These are phyloP conservation scores for Thuja plicata DNA, from an alignment of 83 land plant genomes.

Conservation along the genomic window DNA sequence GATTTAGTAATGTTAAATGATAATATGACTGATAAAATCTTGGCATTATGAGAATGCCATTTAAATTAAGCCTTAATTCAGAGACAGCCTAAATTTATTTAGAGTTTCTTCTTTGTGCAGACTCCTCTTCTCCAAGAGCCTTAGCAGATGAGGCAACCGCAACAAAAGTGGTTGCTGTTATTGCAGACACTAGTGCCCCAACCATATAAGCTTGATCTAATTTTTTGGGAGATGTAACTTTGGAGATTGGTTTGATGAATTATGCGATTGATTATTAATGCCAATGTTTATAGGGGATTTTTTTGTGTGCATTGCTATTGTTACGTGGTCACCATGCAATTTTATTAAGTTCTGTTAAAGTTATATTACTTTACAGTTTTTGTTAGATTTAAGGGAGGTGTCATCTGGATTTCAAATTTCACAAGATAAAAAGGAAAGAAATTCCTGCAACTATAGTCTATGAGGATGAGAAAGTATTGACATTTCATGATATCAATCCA, in stretches of 20 bases:
- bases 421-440: conserved; percentile 89
- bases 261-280: not conserved
- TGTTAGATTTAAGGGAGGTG: not conserved
- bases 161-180: conserved; percentile 60
- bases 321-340: not conserved
- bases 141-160: conserved; percentile 70
- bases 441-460: conserved; percentile 87
- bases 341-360: not conserved
- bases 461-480: conserved; percentile 91
- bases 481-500: conserved; percentile 88
- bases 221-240: not conserved
- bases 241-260: conserved; percentile 10
- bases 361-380: not conserved
- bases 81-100: no score
- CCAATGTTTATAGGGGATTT: not conserved
- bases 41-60: no score
- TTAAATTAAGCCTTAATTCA: no score
- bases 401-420: conserved; percentile 61
- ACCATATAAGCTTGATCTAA: conserved; percentile 55
- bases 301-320: not conserved
- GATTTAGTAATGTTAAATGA: not conserved
- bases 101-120: not conserved
- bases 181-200: conserved; percentile 61
- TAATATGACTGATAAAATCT: not conserved
- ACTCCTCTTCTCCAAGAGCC: conserved; percentile 26